Evolutionary conservation across 2,329 filamentous ascomycete species (phyloP).

Genomic region (Talaromyces amestolkiae): DNA sequence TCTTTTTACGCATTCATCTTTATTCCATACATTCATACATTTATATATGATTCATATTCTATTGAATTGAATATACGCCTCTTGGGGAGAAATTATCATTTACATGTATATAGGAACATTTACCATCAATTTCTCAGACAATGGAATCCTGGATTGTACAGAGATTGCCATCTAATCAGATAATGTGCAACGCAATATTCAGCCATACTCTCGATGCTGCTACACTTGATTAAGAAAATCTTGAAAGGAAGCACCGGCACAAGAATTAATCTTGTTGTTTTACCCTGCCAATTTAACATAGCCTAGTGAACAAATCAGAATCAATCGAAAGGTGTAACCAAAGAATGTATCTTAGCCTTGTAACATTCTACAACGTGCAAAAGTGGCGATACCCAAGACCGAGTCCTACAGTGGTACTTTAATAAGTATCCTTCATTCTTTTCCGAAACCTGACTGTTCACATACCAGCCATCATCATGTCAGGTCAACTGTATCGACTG

Average conservation of each 20-base stretch:
- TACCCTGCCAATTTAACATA: too few relatives aligned
- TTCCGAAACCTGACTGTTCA: background rate
- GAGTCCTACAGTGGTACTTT: too few relatives aligned
- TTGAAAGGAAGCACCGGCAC: background rate
- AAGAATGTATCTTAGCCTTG: background rate
- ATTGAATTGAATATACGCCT: background rate
- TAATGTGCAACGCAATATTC: too few relatives aligned
- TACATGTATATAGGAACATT: background rate
- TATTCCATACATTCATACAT: background rate
- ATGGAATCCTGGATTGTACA: background rate
- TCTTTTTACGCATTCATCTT: background rate
- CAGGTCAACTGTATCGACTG: background rate
- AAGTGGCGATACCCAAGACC: background rate
- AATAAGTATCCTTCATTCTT: background rate
- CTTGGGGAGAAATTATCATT: background rate
- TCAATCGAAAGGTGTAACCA: background rate
- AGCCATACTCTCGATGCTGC: background rate
- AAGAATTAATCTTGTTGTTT: too few relatives aligned
- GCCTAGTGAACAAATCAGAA: background rate
- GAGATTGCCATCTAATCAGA: background rate
- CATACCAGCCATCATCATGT: background rate
- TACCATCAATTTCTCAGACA: background rate
- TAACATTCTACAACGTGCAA: background rate
- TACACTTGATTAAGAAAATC: background rate
- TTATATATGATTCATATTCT: background rate